phyloP scores from a whole-genome alignment of 169 alveolate species.

The Plasmodium adleri region DNA sequence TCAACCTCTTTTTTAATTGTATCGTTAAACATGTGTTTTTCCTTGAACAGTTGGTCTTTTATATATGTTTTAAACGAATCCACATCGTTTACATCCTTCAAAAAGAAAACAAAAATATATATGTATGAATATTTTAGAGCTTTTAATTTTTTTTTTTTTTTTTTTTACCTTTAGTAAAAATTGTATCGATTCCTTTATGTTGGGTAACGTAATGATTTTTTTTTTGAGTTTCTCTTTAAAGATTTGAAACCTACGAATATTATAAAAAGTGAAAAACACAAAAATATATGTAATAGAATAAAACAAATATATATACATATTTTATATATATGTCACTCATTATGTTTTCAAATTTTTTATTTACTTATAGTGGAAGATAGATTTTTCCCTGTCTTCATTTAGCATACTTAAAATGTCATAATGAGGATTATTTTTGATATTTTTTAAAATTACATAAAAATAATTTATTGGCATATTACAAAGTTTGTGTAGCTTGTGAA shows the following conservation, averaged over 20 bases:
- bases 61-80: constrained; percentile 19
- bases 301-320: background rate
- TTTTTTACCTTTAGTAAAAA: constrained; percentile 22
- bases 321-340: background rate
- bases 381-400: constrained; percentile 52
- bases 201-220: constrained; percentile 27
- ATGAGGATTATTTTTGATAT: constrained; percentile 8
- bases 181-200: constrained; percentile 18
- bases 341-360: background rate
- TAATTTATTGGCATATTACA: constrained; percentile 67
- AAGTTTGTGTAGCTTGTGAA: constrained; percentile 39
- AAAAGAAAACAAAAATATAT: background rate
- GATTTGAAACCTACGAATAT: constrained; percentile 19
- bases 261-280: background rate
- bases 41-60: constrained; percentile 4
- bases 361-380: constrained; percentile 65
- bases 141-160: background rate
- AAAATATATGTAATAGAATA: background rate
- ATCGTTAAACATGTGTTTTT: background rate
- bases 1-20: constrained; percentile 30
- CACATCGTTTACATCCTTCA: constrained; percentile 22
- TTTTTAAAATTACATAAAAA: constrained; percentile 36
- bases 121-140: background rate
- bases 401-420: constrained; percentile 43
- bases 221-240: constrained; percentile 44